Base-by-base conservation (phyloP, 1,284 basidiomycete species). In the Mrakiaceae sp. region DNA sequence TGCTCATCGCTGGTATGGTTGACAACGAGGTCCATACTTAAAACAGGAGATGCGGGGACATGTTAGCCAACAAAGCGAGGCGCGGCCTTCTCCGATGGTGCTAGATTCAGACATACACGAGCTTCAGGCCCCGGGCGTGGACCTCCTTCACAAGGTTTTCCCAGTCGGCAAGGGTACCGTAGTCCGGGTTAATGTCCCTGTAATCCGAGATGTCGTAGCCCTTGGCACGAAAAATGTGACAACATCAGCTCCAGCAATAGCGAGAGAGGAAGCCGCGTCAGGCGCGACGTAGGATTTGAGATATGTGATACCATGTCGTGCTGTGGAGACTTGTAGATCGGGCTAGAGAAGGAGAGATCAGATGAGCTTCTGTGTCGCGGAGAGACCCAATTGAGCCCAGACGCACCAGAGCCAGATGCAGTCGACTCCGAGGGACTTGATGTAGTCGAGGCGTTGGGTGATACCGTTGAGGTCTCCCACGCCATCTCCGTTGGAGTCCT, bases 391-490 rank as follows among this genome's bases (percentile, higher is more conserved):
- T 27, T 27, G 27, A 27, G 27, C 2, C 27, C 27, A 27, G 27
- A 27, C 27, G 27, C 27, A 27, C 27, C 27, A 27, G 27, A 27
- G 27, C 76, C 79, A 81, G 64, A 80, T 70, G 46, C 75, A 74
- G 67, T 79, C 77, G 53, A 78, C 74, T 3, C 79, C 79, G 11
- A 80, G 74, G n/a, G 70, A 69, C 58, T 76, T 73, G 58, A 80
- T 70, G 68, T 80, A 79, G 64, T 75, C 73, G 7, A 81, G 71
- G 60, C 76, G 76, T 40, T 68, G 67, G 62, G 73, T 71, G 67
- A 81, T 77, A 27, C 79, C 78, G 2, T 70, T 70, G 14, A 81
- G 69, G 58, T 79, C 79, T 11, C 79, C 79, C 44, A 74, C 65
- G 4, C 79, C 79, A 63, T 75, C 73, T 5, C 73, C 72, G 56